Conservation (phyloP, 2,329 filamentous ascomycete species). For the Nemania sp. region DNA sequence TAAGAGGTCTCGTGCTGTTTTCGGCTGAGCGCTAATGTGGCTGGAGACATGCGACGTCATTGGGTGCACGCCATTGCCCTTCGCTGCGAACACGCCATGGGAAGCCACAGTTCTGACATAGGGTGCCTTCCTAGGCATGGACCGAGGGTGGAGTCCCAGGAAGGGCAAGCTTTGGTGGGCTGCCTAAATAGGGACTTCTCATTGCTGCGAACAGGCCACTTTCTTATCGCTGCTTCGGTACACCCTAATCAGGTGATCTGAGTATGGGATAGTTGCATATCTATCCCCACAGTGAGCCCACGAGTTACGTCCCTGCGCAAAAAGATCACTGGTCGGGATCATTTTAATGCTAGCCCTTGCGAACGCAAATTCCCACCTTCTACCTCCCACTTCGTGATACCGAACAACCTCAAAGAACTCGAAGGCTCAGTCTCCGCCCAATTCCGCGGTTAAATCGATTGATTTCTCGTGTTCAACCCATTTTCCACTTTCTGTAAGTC, state of each 20-base stretch:
- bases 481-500: constrained; percentile 43
- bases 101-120: constrained; percentile 11
- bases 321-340: constrained; percentile 21
- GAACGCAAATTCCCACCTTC: constrained; percentile 30
- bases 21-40: constrained; percentile 20
- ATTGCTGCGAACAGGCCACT: background rate
- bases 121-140: background rate
- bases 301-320: constrained; percentile 26
- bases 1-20: constrained; percentile 34
- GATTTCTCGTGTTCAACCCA: constrained; percentile 79
- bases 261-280: constrained; percentile 8
- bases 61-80: constrained; percentile 11
- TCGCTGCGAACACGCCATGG: constrained; percentile 1
- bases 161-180: too few species aligned
- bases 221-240: background rate
- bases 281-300: constrained; percentile 22
- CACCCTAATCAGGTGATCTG: constrained; percentile 39
- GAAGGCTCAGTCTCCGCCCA: constrained; percentile 99
- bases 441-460: constrained; percentile 99
- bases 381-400: constrained; percentile 40
- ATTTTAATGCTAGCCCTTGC: constrained; percentile 36
- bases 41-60: constrained; percentile 27
- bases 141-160: too few species aligned
- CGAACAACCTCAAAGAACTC: constrained; percentile 65
- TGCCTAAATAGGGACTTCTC: too few species aligned